A percentile compares a stretch with the other conserved stretches of the same genome.
Evolutionary conservation across 306 rosid species (phyloP).

Genomic region (Malus asiatica): DNA sequence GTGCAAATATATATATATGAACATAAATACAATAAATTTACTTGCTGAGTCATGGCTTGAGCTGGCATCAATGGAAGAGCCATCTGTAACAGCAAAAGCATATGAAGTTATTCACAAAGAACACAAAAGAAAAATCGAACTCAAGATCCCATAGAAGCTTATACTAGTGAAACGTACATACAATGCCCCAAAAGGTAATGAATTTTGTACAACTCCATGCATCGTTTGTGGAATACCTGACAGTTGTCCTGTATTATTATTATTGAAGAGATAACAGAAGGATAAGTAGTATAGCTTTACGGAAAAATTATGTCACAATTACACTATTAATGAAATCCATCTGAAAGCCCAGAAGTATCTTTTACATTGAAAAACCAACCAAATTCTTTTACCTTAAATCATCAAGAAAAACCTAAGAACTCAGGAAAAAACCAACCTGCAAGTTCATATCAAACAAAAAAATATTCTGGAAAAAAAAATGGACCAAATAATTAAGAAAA

Average conservation of each 20-base stretch:
- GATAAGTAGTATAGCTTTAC: constrained; percentile 14
- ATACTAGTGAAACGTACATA: constrained; percentile 40
- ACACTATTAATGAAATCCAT: constrained; percentile 22
- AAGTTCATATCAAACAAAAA: too few relatives aligned
- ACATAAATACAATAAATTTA: too few relatives aligned
- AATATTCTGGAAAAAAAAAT: too few relatives aligned
- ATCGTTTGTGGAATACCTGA: constrained; percentile 36
- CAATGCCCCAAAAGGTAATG: constrained; percentile 38
- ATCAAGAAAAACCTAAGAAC: too few relatives aligned
- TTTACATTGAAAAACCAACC: too few relatives aligned
- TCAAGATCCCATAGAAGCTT: constrained; percentile 10
- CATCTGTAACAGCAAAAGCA: constrained; percentile 34
- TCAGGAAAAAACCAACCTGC: too few relatives aligned
- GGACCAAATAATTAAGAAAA: too few relatives aligned
- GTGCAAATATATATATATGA: too few relatives aligned
- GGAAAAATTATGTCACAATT: constrained; percentile 5
- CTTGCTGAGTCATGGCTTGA: too few relatives aligned
- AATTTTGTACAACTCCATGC: constrained; percentile 46
- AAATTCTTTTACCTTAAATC: too few relatives aligned
- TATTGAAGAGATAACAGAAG: constrained; percentile 10
- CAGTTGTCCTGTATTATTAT: constrained; percentile 39
- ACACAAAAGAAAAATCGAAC: not conserved
- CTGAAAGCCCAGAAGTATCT: constrained; percentile 13
- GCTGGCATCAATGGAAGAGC: constrained; percentile 51
- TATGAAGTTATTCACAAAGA: constrained; percentile 8